Evolutionary conservation across 2,329 filamentous ascomycete genomes (phyloP), one percentile per base, ranked within the genome.

Genomic region (Apiospora aurea): DNA sequence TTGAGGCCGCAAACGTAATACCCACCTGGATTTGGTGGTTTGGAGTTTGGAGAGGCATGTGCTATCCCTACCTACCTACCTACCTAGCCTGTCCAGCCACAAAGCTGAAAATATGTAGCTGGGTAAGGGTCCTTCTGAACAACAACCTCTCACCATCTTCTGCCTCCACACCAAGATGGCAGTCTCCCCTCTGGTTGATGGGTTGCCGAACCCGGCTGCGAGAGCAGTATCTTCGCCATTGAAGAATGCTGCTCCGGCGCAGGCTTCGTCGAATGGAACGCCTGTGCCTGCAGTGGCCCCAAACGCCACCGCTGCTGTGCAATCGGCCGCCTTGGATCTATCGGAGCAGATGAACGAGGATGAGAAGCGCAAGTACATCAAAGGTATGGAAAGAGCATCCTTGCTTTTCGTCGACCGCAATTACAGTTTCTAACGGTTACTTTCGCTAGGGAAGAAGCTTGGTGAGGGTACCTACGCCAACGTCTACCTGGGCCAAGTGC

Each of bases 391-490:
- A 57, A 68, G 26, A 29, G 26, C 13, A 10, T 8, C 8, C 29
- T 8, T 13, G 18, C 4, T 8, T 61, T 46, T 46, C 44, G 38
- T 44, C 21, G 7, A 21, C 41, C 29, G 53, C 57, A 66, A 34
- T 44, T 46, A 2, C 14, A 69, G 67, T 71, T 13, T 49, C 18
- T 4, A 13, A 21, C 7, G 24, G n/a, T 67, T 70, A n/a, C n/a
- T 41, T 18, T 41, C 4, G 24, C 67, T 76, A 94, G 94, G 94
- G 79, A 95, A 93, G 81, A 96, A 96, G 80, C 90, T 99, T 73
- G 96, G 96, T 81, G 94, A 97, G 83, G 96, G 96, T 85, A 98
- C 96, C 75, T 99, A 99, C 82, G 96, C 96, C 80, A 92, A 97
- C 78, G 96, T 99, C 79, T 98, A 95, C 85, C 90, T 95, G 70